Conservation (phyloP, 2,329 filamentous ascomycete genomes). For the Sporothrix luriei region DNA sequence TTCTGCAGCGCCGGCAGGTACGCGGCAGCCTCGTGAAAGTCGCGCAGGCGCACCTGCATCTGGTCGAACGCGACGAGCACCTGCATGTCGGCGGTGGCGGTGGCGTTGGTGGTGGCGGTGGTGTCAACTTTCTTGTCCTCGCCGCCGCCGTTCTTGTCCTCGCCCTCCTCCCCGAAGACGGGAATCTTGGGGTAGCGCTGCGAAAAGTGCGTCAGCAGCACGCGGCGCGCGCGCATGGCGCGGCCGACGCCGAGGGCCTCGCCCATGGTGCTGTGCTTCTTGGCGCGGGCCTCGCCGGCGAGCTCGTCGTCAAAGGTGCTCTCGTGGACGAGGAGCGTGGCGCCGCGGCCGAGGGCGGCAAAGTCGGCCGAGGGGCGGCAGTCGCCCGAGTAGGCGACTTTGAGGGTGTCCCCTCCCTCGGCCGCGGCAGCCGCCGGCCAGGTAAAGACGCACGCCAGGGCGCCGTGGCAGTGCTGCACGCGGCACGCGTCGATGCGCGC, state of each 20-base stretch:
- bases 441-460: conserved; percentile 75
- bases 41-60: conserved; percentile 71
- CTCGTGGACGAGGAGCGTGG: conserved; percentile 89
- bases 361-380: conserved; percentile 78
- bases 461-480: conserved; percentile 78
- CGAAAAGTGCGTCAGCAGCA: conserved; percentile 90
- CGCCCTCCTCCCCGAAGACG: conserved; percentile 42
- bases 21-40: conserved; percentile 64
- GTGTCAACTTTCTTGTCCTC: no score
- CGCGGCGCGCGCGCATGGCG: conserved; percentile 75
- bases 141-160: no score
- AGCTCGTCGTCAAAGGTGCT: conserved; percentile 94
- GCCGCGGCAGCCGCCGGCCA: conserved; percentile 63
- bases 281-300: conserved; percentile 72
- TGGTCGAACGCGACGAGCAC: conserved; percentile 77
- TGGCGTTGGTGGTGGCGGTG: conserved; percentile 34
- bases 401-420: conserved; percentile 54
- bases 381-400: conserved; percentile 91
- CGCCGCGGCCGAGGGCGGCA: conserved; percentile 67
- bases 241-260: conserved; percentile 80
- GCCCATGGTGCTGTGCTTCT: conserved; percentile 85
- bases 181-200: conserved; percentile 85
- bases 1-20: conserved; percentile 38
- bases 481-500: conserved; percentile 64
- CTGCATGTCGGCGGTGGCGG: conserved; percentile 56